Evolutionary conservation across 768 basidiomycete genomes (phyloP).

Genomic region (Boletus tomentosulus): DNA sequence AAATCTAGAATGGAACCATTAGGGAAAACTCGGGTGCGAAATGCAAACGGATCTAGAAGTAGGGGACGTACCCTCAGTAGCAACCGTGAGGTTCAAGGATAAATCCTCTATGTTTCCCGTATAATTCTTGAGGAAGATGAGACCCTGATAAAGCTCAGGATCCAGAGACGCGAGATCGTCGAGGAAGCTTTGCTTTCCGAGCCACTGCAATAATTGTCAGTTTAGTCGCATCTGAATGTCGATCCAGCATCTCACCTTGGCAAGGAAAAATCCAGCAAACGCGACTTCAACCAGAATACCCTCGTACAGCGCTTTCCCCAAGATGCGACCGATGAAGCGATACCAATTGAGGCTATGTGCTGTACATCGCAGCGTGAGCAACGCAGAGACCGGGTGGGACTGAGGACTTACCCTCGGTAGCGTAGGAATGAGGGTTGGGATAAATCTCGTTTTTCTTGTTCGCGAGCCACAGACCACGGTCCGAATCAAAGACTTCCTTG

Average conservation of each 20-base stretch:
- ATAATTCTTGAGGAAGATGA: constrained; percentile 92
- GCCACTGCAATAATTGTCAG: constrained; percentile 55
- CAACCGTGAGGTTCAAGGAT: constrained; percentile 84
- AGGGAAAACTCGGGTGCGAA: neutral
- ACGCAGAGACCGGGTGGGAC: neutral
- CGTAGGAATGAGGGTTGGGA: constrained; percentile 90
- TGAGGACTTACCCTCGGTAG: constrained; percentile 65
- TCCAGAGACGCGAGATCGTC: constrained; percentile 93
- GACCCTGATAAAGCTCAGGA: constrained; percentile 86
- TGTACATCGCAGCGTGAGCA: constrained; percentile 26
- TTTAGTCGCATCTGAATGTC: neutral
- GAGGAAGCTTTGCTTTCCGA: constrained; percentile 86
- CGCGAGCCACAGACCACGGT: constrained; percentile 90
- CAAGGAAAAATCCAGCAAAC: constrained; percentile 93
- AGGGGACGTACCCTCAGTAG: constrained; percentile 64
- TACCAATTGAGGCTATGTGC: constrained; percentile 90
- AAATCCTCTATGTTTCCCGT: constrained; percentile 82
- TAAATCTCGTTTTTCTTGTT: constrained; percentile 93
- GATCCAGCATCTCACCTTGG: constrained; percentile 51
- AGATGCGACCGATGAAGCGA: constrained; percentile 85
- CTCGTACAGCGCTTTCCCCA: constrained; percentile 96
- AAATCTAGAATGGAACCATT: constrained; percentile 52
- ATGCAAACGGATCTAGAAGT: neutral
- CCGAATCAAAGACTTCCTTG: constrained; percentile 92
- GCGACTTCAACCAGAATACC: constrained; percentile 93